Base-by-base conservation (phyloP, 257 asterid species). In the Phtheirospermum japonicum region DNA sequence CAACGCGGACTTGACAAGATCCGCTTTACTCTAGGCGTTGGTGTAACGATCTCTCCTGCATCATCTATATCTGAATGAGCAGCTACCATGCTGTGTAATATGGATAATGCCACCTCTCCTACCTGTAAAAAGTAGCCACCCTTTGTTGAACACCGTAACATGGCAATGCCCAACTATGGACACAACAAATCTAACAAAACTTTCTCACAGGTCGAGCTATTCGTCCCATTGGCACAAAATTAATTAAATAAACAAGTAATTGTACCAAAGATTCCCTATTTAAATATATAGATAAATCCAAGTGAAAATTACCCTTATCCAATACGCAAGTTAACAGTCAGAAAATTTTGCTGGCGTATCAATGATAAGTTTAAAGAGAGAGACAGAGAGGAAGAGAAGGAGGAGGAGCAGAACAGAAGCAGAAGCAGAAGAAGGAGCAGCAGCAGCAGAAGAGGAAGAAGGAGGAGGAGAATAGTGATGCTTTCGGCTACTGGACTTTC, bases 1-100 rank as follows among this genome's bases (percentile, higher is more conserved):
- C 97, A 93, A 19, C 97, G 89, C 33, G 85, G 79, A 76, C 99
- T 93, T 36, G 99, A 93, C 77, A 93, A 82, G 68, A 89, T 89
- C 74, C 95, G 68, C 72, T 93, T 93, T 45, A 93, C 99, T 73
- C 97, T 82, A 49, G 99, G 97, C 5, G 99, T 93, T 4, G 99
- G 99, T 19, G 97, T 93, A 59, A 93, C 97, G 31, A 89, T 83
- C 80, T 93, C 99, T 67, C 99, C 99, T 73, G 99, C 99, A 71
- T 93, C 99, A 80, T 93, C 99, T 34, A 93, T 82, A 81, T 93
- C 99, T 13, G 99, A 93, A 75, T 85, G 99, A 57, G 97, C 87
- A 69, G 88, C 96, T 57, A 89, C 97, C 97, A 93, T 93, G 84
- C 89, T 87, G 83, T 89, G 97, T 64, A 93, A 82, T 73, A 89